Percentiles rank a stretch among this genome's conserved stretches.
These are phyloP conservation scores for Rhynchospora tenuis DNA, from an alignment of 176 grass and related monocot species.

Conservation along the genomic window DNA sequence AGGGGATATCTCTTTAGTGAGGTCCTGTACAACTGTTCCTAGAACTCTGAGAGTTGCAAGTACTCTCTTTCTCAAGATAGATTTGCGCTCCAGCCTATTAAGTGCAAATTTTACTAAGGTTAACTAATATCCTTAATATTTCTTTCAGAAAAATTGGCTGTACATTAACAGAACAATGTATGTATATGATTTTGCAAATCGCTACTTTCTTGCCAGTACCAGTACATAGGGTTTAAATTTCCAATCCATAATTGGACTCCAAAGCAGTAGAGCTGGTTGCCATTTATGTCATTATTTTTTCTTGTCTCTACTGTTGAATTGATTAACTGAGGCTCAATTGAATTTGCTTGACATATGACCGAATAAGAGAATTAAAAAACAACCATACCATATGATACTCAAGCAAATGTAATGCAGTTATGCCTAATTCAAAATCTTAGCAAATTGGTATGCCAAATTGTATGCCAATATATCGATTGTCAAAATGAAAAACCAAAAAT, in stretches of 20 bases:
- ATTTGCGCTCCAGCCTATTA: conserved; percentile 82
- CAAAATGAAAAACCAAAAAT: not conserved
- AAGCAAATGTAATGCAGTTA: not conserved
- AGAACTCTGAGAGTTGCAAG: conserved; percentile 82
- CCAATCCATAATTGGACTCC: not conserved
- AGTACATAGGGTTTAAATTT: not conserved
- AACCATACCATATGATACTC: not conserved
- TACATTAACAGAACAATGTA: not conserved
- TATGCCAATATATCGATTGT: not conserved
- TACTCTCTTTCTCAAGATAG: conserved; percentile 75
- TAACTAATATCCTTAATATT: not conserved
- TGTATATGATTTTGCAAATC: not conserved
- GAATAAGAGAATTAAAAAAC: not conserved
- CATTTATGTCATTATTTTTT: not conserved
- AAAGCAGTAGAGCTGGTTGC: not conserved
- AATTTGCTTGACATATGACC: conserved; percentile 7
- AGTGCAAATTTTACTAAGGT: not conserved
- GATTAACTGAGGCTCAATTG: not conserved
- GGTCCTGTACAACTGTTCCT: conserved; percentile 75
- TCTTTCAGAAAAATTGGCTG: not conserved
- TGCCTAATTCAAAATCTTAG: not conserved
- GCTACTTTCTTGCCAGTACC: not conserved
- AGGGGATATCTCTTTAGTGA: conserved; percentile 73
- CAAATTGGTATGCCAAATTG: conserved; percentile 14
- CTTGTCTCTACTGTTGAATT: not conserved